phyloP scores from a whole-genome alignment of 148 eudicot species.

The Chenopodium album region DNA sequence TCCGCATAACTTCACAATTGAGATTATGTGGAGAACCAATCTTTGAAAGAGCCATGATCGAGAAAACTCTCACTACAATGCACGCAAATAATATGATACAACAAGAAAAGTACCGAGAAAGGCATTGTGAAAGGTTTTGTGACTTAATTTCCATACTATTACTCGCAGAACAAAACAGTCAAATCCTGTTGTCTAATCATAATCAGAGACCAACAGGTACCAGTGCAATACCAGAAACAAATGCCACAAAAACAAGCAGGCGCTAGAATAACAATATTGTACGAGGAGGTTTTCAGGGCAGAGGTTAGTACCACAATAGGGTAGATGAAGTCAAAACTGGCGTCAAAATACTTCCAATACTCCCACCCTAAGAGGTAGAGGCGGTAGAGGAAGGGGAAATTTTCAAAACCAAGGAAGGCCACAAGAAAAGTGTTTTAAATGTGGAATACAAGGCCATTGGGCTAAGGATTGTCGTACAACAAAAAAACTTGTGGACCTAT shows the following conservation, averaged over 20 bases:
- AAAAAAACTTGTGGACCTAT: background rate
- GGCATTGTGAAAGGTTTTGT: no score
- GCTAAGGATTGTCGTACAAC: background rate
- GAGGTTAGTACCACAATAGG: no score
- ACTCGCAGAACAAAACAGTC: no score
- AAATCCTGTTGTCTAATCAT: background rate
- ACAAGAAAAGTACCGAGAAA: no score
- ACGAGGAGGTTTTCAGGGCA: no score
- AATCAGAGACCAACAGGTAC: background rate
- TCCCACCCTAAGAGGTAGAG: background rate
- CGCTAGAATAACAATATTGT: background rate
- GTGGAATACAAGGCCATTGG: background rate
- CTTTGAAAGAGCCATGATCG: background rate
- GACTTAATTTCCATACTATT: no score
- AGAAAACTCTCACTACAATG: conserved; percentile 7
- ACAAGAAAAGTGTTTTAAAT: background rate
- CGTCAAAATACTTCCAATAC: background rate
- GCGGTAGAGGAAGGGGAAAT: no score
- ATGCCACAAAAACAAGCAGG: background rate
- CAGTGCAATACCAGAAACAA: background rate
- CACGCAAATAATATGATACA: background rate
- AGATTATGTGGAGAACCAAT: conserved; percentile 3
- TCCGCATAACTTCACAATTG: background rate
- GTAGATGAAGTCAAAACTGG: background rate
- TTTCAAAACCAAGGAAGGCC: background rate